Base-by-base conservation (phyloP, 225 moss, liverwort and hornwort genomes). In the Sphagnum contortum region DNA sequence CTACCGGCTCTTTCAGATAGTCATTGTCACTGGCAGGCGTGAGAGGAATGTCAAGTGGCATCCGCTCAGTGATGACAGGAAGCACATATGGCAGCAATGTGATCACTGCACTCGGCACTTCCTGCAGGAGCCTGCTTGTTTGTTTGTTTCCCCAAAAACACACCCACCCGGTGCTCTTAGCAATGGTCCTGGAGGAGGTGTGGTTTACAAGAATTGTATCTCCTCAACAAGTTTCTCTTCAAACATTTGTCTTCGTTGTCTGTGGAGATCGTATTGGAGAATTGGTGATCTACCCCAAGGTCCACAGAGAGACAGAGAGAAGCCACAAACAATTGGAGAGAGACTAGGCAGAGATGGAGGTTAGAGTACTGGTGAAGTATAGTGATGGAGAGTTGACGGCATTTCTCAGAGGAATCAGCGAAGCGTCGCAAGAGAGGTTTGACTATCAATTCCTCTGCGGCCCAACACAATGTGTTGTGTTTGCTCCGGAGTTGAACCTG, bases 31-130 rank as follows among this genome's bases (percentile, higher is more conserved):
- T 83, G 4, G 69, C 70, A 65, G 86, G 83, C 66, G 62, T 69
- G 47, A 83, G 77, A 47, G 83, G 83, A 62, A 83, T 66, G 67
- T 90, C 92, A 58, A 96, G 89, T 12, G 95, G 92, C 71, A 96
- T 64, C 52, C 92, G 76, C 58, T 92, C 92, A 46, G 79, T 79
- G 4, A 90, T 81, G 49, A 88, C 88, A 0, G 95, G 92, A 46
- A 92, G 79, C 68, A 96, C 83, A 57, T 96, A 96, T 44, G 95
- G 83, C 72, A 90, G 68, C 70, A 96, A 76, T 56, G 84, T 77
- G 47, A 88, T 77, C 44, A 96, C 83, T 6, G 90, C 82, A 64
- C 80, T 77, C 8, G 95, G 90, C 58, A 87, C 83, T 70, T 73
- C 71, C 12, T 80, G 75, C 64, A 92, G 71, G 48, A 96, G 74